phyloP scores from a whole-genome alignment of 2,329 filamentous ascomycete genomes.

The Phialophora verrucosa region DNA sequence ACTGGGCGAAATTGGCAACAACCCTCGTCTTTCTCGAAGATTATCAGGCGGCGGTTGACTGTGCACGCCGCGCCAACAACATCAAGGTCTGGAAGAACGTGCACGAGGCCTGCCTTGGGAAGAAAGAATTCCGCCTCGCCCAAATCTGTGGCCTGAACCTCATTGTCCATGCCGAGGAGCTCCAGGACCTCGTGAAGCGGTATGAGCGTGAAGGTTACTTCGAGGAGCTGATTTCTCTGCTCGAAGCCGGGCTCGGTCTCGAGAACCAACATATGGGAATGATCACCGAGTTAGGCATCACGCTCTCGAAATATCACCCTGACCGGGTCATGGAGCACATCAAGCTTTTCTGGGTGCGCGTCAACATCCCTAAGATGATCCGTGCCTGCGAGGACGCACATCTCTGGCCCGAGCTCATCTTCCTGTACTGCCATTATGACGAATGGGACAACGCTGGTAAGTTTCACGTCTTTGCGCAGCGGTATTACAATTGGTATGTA shows the following conservation, averaged over 20 bases:
- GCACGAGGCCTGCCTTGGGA: constrained; percentile 91
- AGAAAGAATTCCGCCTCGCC: constrained; percentile 98
- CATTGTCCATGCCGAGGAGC: constrained; percentile 95
- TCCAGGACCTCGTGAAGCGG: constrained; percentile 90
- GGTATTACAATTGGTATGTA: background rate
- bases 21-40: constrained; percentile 96
- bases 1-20: constrained; percentile 98
- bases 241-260: constrained; percentile 92
- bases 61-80: constrained; percentile 97
- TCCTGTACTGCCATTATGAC: constrained; percentile 97
- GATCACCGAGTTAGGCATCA: constrained; percentile 92
- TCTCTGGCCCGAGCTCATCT: constrained; percentile 96
- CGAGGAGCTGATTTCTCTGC: constrained; percentile 90
- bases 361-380: constrained; percentile 98
- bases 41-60: constrained; percentile 97
- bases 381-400: constrained; percentile 90
- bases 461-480: background rate
- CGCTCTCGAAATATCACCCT: constrained; percentile 90
- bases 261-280: constrained; percentile 95
- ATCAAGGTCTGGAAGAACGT: constrained; percentile 99
- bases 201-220: constrained; percentile 98
- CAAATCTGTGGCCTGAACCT: constrained; percentile 99
- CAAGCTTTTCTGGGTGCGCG: constrained; percentile 96
- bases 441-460: constrained; percentile 89
- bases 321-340: constrained; percentile 98